Conservation (phyloP, 106 monocot genomes). For the Platanthera zijinensis region DNA sequence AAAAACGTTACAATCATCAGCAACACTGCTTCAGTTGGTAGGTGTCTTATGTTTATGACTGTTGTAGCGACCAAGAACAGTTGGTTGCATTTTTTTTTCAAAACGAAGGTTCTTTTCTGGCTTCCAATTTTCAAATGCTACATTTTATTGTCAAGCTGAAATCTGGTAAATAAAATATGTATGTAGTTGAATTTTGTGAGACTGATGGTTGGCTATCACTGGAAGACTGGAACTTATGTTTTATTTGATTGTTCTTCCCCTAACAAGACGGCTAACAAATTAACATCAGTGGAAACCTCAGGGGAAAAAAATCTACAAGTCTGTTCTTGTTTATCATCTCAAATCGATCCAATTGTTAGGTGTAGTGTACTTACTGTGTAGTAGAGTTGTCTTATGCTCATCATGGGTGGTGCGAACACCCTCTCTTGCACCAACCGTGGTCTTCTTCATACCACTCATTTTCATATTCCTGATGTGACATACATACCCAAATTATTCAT, state of each 20-base stretch:
- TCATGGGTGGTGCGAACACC: no score
- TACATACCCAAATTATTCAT: no score
- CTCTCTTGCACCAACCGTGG: no score
- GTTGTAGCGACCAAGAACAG: background rate
- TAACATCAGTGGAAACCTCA: slow-evolving; percentile 92
- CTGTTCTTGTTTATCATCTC: slow-evolving; percentile 5
- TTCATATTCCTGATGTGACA: no score
- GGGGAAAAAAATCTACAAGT: slow-evolving; percentile 96
- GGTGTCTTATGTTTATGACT: slow-evolving; percentile 1
- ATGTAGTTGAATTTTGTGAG: slow-evolving; percentile 69
- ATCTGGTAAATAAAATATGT: slow-evolving; percentile 4
- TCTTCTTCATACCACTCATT: no score
- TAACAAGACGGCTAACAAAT: slow-evolving; percentile 72
- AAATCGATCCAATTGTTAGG: background rate
- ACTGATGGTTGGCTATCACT: slow-evolving; percentile 86
- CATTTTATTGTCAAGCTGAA: background rate
- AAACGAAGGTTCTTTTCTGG: background rate
- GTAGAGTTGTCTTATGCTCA: no score
- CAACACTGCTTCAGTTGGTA: slow-evolving; percentile 76
- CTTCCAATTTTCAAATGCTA: background rate
- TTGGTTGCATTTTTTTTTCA: background rate
- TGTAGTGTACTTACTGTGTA: no score
- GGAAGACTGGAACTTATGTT: slow-evolving; percentile 69
- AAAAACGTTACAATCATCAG: slow-evolving; percentile 54
- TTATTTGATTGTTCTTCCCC: slow-evolving; percentile 83